These are phyloP conservation scores for Thymus mandschuricus DNA, from an alignment of 257 asterid genomes.

Conservation along the genomic window DNA sequence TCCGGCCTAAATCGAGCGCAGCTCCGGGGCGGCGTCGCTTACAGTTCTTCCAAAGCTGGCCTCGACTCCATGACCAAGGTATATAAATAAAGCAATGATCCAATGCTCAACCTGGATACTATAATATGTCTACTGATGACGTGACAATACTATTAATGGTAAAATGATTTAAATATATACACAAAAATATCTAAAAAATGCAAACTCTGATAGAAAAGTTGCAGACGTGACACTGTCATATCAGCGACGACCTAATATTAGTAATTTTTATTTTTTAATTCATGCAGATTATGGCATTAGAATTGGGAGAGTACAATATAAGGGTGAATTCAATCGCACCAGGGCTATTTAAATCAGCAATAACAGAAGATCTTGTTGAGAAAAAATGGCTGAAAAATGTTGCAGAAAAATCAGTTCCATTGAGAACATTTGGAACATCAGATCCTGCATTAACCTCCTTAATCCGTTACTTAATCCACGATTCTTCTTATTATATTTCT, in stretches of 20 bases:
- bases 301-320: slow-evolving; percentile 38
- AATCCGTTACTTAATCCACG: slow-evolving; percentile 31
- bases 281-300: slow-evolving; percentile 41
- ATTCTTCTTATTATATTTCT: slow-evolving; percentile 28
- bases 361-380: slow-evolving; percentile 36
- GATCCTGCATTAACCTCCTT: slow-evolving; percentile 36
- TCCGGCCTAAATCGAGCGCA: slow-evolving; percentile 14
- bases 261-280: too few relatives aligned
- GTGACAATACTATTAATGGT: too few relatives aligned
- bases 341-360: slow-evolving; percentile 41
- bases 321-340: slow-evolving; percentile 49
- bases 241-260: too few relatives aligned
- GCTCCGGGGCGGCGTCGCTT: slow-evolving; percentile 18
- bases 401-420: slow-evolving; percentile 25
- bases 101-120: too few relatives aligned
- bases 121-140: too few relatives aligned
- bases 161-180: too few relatives aligned
- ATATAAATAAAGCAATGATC: too few relatives aligned
- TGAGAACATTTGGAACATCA: slow-evolving; percentile 36
- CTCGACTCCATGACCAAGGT: slow-evolving; percentile 26
- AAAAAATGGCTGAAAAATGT: slow-evolving; percentile 39
- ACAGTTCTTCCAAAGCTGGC: slow-evolving; percentile 29
- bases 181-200: too few relatives aligned
- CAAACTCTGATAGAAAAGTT: too few relatives aligned
- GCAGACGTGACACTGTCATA: too few relatives aligned